Base-by-base conservation (phyloP, 345 rosid species). In the Raphanus sativus region DNA sequence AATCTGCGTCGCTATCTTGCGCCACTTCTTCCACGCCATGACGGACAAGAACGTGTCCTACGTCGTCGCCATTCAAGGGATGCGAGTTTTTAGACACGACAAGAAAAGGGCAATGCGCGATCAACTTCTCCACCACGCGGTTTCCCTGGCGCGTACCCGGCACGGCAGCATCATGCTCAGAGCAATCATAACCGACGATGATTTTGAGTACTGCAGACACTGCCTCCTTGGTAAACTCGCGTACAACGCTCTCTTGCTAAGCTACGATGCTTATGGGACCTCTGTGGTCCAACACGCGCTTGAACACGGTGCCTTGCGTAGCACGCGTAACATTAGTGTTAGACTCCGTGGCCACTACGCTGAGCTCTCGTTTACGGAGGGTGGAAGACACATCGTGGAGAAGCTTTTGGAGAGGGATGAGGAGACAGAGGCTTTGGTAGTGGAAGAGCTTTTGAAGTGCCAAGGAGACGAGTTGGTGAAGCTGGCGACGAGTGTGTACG, bases 351-450 rank as follows among this genome's bases (percentile, higher is more conserved):
- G 76, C n/a, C 62, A 64, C 4, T 70, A 8, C 12, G 61, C 55
- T 2, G 71, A 70, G 0, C 66, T 77, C 0, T 38, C 71, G 9
- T 64, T 70, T 55, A 6, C 1, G 34, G 50, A 70, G 17, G 2
- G 42, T 56, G 80, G 80, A 28, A 77, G 75, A 42, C 64, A 28
- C 29, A 28, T 70, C 21, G 76, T 77, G 45, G 71, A 70, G 50
- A 3, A 5, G 52, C 61, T 77, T 70, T 24, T 77, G 36, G 32
- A 30, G 21, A 9, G 21, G 8, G 11, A 29, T 15, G 34, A 17
- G 42, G 32, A 26, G 48, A 38, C 61, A 3, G 42, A 2, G 17
- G 38, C 5, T 8, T 0, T 0, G 3, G 71, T 77, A 52, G 21
- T 77, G 48, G 0, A 0, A 3, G 75, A 63, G 58, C 70, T 70